Evolutionary conservation across 257 asterid species (phyloP).

Genomic region (Echium plantagineum): DNA sequence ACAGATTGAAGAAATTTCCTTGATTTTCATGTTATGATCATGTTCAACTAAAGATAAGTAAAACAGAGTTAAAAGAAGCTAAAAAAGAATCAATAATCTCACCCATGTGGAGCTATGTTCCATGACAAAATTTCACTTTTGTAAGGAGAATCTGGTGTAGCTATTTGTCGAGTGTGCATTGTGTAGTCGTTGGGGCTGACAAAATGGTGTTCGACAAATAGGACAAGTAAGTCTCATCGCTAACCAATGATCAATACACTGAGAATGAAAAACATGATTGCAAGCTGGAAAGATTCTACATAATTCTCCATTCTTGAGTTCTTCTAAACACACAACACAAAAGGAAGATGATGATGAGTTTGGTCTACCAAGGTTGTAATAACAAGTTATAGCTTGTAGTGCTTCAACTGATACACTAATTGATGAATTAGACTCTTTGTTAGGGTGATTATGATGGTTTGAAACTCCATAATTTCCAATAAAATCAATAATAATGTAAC

Average conservation of each 20-base stretch:
- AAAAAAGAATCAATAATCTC: no score
- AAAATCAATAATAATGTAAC: conserved; percentile 36
- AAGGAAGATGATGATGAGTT: conserved; percentile 11
- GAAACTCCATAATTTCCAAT: conserved; percentile 14
- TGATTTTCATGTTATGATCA: no score
- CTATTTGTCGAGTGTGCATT: no score
- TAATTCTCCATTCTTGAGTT: conserved; percentile 22
- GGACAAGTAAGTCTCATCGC: conserved; percentile 43
- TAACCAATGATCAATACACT: conserved; percentile 62
- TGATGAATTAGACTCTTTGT: conserved; percentile 8
- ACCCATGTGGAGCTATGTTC: no score
- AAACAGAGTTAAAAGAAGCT: no score
- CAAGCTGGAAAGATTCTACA: conserved; percentile 51
- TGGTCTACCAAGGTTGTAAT: conserved; percentile 20
- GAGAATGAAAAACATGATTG: conserved; percentile 49
- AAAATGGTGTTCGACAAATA: conserved; percentile 36
- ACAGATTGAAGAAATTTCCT: no score
- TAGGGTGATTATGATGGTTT: conserved; percentile 1
- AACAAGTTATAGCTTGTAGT: conserved; percentile 32
- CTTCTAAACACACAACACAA: conserved; percentile 52
- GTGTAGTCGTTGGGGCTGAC: no score
- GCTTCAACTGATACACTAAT: conserved; percentile 26
- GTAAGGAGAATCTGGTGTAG: no score
- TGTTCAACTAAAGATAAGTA: no score
- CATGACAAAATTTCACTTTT: no score